Percentiles rank a stretch among this genome's conserved stretches.
Evolutionary conservation across 2,329 filamentous ascomycete species (phyloP).

Genomic region (Simplicillium aogashimaense): DNA sequence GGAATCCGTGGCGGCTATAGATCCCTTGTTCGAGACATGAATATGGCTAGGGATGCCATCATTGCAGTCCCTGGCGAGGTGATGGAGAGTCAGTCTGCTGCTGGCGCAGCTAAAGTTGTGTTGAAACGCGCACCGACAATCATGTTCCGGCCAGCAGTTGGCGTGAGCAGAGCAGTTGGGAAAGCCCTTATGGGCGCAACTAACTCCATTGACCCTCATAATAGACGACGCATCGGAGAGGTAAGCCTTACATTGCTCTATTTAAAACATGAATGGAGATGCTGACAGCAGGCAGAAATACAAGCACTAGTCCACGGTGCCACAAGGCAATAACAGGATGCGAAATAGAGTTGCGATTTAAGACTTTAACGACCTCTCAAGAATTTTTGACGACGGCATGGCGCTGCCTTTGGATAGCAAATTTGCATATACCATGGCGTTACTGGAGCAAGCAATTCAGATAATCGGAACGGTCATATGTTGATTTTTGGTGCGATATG

Average conservation of each 20-base stretch:
- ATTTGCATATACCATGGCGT: no score
- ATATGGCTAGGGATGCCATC: conserved; percentile 79
- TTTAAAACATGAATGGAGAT: neutral
- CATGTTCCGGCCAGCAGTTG: conserved; percentile 81
- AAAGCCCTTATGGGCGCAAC: conserved; percentile 87
- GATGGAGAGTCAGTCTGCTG: conserved; percentile 74
- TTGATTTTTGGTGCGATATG: neutral
- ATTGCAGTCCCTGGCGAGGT: conserved; percentile 90
- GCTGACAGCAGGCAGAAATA: conserved; percentile 6
- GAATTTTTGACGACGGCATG: neutral
- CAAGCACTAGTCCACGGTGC: conserved; percentile 3
- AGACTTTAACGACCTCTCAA: conserved; percentile 1
- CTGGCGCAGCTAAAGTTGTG: conserved; percentile 70
- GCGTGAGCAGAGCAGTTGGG: conserved; percentile 78
- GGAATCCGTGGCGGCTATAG: conserved; percentile 76
- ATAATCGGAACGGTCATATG: neutral
- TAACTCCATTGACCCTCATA: conserved; percentile 78
- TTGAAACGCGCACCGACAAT: conserved; percentile 82
- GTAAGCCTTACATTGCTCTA: neutral
- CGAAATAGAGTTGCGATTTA: neutral
- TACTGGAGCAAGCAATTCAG: no score
- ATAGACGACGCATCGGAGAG: conserved; percentile 75
- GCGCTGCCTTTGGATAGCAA: no score
- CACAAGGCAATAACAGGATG: no score
- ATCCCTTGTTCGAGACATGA: conserved; percentile 77